Conservation (phyloP, 2,329 filamentous ascomycete species). For the Myrmaecium sp. region DNA sequence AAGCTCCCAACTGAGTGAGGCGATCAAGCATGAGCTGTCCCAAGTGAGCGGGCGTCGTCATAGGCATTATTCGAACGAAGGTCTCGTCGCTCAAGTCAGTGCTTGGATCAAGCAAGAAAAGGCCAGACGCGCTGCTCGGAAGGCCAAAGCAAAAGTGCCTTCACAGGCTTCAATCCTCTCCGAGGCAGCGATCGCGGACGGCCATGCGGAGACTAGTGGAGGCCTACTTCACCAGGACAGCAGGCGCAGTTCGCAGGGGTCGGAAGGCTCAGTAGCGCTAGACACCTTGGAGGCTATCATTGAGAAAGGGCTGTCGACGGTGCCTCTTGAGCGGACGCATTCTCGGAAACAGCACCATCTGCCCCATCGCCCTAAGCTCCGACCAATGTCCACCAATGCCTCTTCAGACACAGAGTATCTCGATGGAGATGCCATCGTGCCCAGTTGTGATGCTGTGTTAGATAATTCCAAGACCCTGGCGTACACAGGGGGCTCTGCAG, state of each 20-base stretch:
- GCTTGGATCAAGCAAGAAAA: constrained; percentile 77
- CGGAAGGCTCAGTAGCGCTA: constrained; percentile 55
- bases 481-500: constrained; percentile 42
- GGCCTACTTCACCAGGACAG: constrained; percentile 3
- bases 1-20: not conserved
- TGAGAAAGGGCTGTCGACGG: constrained; percentile 43
- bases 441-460: constrained; percentile 64
- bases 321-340: constrained; percentile 21
- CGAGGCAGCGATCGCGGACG: constrained; percentile 3
- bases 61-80: constrained; percentile 11
- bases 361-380: constrained; percentile 6
- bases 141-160: constrained; percentile 25
- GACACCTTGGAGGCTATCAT: constrained; percentile 69
- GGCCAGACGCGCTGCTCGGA: constrained; percentile 42
- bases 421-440: constrained; percentile 69
- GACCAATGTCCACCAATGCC: constrained; percentile 30
- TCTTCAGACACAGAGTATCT: constrained; percentile 76
- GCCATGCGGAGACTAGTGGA: constrained; percentile 4
- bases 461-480: constrained; percentile 83
- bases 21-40: not conserved
- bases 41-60: constrained; percentile 9
- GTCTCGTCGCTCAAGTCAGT: constrained; percentile 53
- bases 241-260: constrained; percentile 39
- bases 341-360: constrained; percentile 7
- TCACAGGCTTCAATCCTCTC: constrained; percentile 11